Conservation (phyloP, 306 rosid species). For the Vigna radiata region DNA sequence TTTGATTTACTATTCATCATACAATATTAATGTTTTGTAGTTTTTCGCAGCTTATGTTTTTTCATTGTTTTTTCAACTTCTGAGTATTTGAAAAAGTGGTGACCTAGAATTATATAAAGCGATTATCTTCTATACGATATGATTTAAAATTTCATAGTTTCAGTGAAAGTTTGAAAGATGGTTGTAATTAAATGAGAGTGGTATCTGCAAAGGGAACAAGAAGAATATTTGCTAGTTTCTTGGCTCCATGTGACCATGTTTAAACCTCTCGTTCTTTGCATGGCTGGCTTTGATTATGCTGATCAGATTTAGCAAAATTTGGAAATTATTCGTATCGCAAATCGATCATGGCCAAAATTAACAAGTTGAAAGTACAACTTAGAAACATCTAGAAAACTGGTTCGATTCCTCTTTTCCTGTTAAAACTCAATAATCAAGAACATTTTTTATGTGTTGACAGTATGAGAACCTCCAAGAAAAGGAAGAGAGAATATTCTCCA, state of each 20-base stretch:
- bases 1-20: too few relatives aligned
- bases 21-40: too few relatives aligned
- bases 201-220: neutral
- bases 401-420: neutral
- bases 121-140: too few relatives aligned
- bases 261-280: conserved; percentile 12
- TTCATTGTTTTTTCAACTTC: too few relatives aligned
- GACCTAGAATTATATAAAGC: too few relatives aligned
- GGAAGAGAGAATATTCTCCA: neutral
- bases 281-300: neutral
- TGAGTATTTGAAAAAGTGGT: too few relatives aligned
- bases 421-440: neutral
- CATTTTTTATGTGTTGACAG: neutral
- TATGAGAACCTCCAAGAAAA: neutral
- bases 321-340: conserved; percentile 2
- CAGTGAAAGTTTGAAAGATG: neutral
- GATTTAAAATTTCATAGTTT: neutral
- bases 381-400: neutral
- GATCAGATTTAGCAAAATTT: neutral
- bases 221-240: conserved; percentile 9
- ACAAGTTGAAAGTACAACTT: conserved; percentile 1
- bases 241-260: conserved; percentile 1
- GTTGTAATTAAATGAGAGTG: neutral
- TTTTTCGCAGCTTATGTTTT: too few relatives aligned
- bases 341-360: neutral